Conservation (phyloP, 108 stramenopile genomes). For the Epithemia pelagica region DNA sequence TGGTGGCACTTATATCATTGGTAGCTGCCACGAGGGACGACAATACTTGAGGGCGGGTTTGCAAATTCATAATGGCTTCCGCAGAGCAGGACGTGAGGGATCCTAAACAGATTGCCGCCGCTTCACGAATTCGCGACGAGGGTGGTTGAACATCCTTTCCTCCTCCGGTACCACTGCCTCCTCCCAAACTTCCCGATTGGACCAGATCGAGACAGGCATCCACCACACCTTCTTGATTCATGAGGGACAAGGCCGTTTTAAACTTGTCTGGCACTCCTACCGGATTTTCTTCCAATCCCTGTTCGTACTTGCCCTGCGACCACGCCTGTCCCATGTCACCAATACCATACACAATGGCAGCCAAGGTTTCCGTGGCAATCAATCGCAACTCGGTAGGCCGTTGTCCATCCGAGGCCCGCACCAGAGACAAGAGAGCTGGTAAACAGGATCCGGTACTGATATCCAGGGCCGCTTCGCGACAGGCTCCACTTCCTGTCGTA, state of each 20-base stretch:
- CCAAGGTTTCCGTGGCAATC: conserved; percentile 49
- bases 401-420: conserved; percentile 26
- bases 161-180: conserved; percentile 14
- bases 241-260: conserved; percentile 25
- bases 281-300: conserved; percentile 26
- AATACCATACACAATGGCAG: conserved; percentile 35
- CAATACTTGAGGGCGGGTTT: conserved; percentile 42
- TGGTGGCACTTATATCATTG: conserved; percentile 39
- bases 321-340: conserved; percentile 44
- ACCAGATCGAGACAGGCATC: conserved; percentile 32
- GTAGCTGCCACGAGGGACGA: conserved; percentile 38
- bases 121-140: conserved; percentile 48
- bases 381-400: conserved; percentile 43
- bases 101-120: conserved; percentile 53
- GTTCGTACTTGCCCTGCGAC: conserved; percentile 38
- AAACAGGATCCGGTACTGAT: conserved; percentile 52
- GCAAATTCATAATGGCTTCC: conserved; percentile 52
- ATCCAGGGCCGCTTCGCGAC: conserved; percentile 67
- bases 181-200: conserved; percentile 43
- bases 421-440: conserved; percentile 38
- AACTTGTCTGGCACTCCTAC: conserved; percentile 30
- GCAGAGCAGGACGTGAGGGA: conserved; percentile 56
- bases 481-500: conserved; percentile 32
- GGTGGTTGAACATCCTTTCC: too few species aligned
- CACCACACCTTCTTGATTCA: conserved; percentile 39